Evolutionary conservation across 805 yeast species (phyloP).

Genomic region (Saccharomycopsis fodiens): DNA sequence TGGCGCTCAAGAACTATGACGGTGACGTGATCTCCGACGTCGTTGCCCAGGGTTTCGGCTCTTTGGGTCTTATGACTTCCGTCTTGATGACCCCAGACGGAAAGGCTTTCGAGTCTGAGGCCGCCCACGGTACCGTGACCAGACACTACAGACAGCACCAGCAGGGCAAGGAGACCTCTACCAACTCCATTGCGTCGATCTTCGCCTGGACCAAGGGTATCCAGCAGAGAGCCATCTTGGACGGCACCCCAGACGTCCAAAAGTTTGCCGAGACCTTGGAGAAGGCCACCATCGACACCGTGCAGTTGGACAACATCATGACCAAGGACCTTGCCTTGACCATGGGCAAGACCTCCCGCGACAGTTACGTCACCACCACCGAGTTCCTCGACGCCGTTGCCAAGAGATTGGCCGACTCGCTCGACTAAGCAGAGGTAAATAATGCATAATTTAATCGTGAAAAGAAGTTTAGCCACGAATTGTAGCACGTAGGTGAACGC

Average conservation of each 20-base stretch:
- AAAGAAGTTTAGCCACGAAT: too few species aligned
- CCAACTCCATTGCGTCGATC: slow-evolving; percentile 94
- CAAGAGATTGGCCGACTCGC: slow-evolving; percentile 39
- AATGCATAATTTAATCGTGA: background rate
- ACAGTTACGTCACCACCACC: slow-evolving; percentile 80
- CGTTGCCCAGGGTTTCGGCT: slow-evolving; percentile 97
- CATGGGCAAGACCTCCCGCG: slow-evolving; percentile 77
- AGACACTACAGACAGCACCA: slow-evolving; percentile 95
- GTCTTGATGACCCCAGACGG: slow-evolving; percentile 97
- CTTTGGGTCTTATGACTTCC: slow-evolving; percentile 94
- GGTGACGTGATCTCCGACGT: slow-evolving; percentile 97
- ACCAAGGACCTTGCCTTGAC: slow-evolving; percentile 94
- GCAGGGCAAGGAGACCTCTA: slow-evolving; percentile 94
- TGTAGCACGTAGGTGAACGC: too few species aligned
- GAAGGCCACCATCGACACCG: slow-evolving; percentile 80
- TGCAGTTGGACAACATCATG: slow-evolving; percentile 77
- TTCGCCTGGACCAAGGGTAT: slow-evolving; percentile 96
- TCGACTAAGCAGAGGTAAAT: background rate
- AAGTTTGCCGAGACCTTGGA: slow-evolving; percentile 75
- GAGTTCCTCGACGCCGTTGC: slow-evolving; percentile 85
- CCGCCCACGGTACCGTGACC: slow-evolving; percentile 99
- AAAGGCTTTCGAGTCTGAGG: slow-evolving; percentile 90
- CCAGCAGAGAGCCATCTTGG: slow-evolving; percentile 86
- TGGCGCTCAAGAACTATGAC: slow-evolving; percentile 96
- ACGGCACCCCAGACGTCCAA: slow-evolving; percentile 76